These are phyloP conservation scores for Mucor piriformis DNA, from an alignment of 371 early-diverging fungal genomes.

Conservation along the genomic window DNA sequence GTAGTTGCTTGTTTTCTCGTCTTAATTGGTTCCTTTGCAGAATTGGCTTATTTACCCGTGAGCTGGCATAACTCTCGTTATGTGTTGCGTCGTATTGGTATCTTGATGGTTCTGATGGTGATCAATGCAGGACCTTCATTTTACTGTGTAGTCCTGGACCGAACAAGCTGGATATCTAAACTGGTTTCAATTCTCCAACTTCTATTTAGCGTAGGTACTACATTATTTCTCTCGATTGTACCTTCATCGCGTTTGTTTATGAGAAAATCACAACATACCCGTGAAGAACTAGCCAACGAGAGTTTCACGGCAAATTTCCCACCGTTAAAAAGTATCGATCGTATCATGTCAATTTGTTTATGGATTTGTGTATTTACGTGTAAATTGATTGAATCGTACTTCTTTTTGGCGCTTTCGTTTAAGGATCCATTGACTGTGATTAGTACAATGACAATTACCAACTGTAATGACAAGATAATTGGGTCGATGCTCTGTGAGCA, in stretches of 20 bases:
- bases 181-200: constrained; percentile 71
- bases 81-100: constrained; percentile 60
- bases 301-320: constrained; percentile 85
- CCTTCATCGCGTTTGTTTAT: constrained; percentile 73
- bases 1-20: constrained; percentile 71
- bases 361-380: constrained; percentile 80
- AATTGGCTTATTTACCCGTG: constrained; percentile 71
- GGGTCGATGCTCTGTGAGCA: constrained; percentile 62
- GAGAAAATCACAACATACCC: constrained; percentile 32
- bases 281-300: constrained; percentile 62
- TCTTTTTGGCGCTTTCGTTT: constrained; percentile 82
- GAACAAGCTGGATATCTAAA: constrained; percentile 50
- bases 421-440: constrained; percentile 81
- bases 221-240: constrained; percentile 67
- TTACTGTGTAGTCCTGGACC: constrained; percentile 60
- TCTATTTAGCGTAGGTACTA: constrained; percentile 66
- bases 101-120: constrained; percentile 65
- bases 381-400: constrained; percentile 85
- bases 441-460: constrained; percentile 56
- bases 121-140: constrained; percentile 72
- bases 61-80: constrained; percentile 64
- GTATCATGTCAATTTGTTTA: constrained; percentile 75
- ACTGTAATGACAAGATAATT: constrained; percentile 59
- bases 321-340: constrained; percentile 69
- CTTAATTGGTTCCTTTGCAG: constrained; percentile 69